Percentiles rank a stretch among this genome's conserved stretches.
These are phyloP conservation scores for Orychophragmus violaceus DNA, from an alignment of 345 rosid species.

Conservation along the genomic window DNA sequence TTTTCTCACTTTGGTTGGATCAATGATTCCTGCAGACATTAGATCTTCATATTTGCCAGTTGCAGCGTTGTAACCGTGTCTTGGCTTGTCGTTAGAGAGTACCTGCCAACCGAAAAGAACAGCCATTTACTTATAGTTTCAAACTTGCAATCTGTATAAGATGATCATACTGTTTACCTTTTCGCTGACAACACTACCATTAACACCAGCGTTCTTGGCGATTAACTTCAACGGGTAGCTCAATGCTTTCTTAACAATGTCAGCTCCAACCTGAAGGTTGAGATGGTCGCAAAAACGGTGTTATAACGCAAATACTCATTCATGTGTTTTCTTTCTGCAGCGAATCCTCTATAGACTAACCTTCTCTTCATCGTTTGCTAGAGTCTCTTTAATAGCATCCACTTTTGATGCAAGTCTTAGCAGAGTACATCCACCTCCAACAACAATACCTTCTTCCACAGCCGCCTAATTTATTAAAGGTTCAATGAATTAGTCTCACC, in stretches of 20 bases:
- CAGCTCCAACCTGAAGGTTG: slow-evolving; percentile 69
- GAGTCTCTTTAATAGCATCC: slow-evolving; percentile 59
- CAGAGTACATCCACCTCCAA: slow-evolving; percentile 77
- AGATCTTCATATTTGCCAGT: slow-evolving; percentile 86
- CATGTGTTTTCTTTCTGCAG: background rate
- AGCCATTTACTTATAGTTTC: slow-evolving; percentile 2
- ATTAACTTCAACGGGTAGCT: slow-evolving; percentile 82
- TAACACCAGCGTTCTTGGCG: slow-evolving; percentile 91
- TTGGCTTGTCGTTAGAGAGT: slow-evolving; percentile 55
- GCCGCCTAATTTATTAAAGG: slow-evolving; percentile 31
- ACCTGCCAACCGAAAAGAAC: slow-evolving; percentile 35
- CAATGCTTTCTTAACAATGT: slow-evolving; percentile 74
- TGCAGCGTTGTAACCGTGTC: slow-evolving; percentile 77
- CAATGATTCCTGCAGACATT: slow-evolving; percentile 91
- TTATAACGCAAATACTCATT: background rate
- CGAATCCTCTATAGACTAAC: slow-evolving; percentile 23
- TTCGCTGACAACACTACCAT: slow-evolving; percentile 87
- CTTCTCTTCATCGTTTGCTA: slow-evolving; percentile 82
- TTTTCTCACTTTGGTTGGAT: slow-evolving; percentile 70
- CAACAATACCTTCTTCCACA: slow-evolving; percentile 82
- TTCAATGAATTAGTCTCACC: background rate
- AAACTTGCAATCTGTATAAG: background rate
- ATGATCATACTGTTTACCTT: slow-evolving; percentile 36
- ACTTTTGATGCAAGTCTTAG: slow-evolving; percentile 62
- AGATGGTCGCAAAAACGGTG: background rate